Evolutionary conservation across 306 rosid genomes (phyloP), one percentile per base, ranked within the genome.

Genomic region (Senna tora): DNA sequence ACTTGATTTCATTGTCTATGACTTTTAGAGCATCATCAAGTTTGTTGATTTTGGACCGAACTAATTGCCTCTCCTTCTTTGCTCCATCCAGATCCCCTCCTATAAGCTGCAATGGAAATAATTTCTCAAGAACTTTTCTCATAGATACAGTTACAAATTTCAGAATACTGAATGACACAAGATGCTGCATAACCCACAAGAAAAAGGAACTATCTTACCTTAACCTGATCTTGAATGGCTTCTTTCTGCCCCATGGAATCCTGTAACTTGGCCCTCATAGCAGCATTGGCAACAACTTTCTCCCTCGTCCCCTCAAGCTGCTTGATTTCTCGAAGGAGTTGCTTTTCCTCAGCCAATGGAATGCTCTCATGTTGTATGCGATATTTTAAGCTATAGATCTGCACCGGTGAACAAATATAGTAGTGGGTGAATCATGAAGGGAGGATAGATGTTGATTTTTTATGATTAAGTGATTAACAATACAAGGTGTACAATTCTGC

Each of bases 301-400:
- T 84, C 90, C 87, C 97, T 88, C 46, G 99, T 95, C 67, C 89
- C 90, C 79, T 95, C 99, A 68, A 95, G 96, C 76, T 88, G 96
- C 78, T 88, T 95, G 61, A 95, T 95, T 64, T 95, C 99, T 72
- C 89, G 89, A 73, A 95, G 87, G 56, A 95, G 45, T 77, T 87
- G 92, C 83, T 92, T 95, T 78, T 95, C 99, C 87, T 95, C 99
- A 0, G 86, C 5, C 82, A 95, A 78, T 1, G 96, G 84, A 78
- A 95, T 95, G 84, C 97, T 95, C 86, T 95, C 99, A 7, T 95
- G 99, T 71, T 95, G 99, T 39, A 95, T 95, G 78, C 75, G 84
- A 74, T 90, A 92, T 58, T 92, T 77, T 74, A 87, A 76, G 81
- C 89, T 76, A 12, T 85, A 76, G 75, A 92, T 86, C 96, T 92